Evolutionary conservation across 768 basidiomycete genomes (phyloP), one percentile per base, ranked within the genome.

Genomic region (Hericium coralloides): DNA sequence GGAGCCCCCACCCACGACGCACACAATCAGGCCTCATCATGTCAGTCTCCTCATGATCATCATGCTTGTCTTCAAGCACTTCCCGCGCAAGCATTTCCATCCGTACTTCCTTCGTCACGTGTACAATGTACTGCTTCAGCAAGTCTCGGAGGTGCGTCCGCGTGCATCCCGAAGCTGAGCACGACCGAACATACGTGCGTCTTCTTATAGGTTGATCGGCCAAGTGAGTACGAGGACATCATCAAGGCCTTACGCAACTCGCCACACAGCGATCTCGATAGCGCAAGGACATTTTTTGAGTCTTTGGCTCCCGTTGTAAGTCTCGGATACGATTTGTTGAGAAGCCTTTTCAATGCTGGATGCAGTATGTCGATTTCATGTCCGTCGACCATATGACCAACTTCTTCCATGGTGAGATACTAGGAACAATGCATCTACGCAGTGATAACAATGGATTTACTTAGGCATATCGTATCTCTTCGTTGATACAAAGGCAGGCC

Each of bases 1-100:
- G 41, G 63, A 78, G 70, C 76, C 77, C 70, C 81, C 84, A 8
- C 83, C 85, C 1, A 77, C 79, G 7, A 79, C 82, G 53, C 85
- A 89, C 69, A 75, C 82, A 56, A 75, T 92, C 26, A 77, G 83
- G 55, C 88, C 90, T 1, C 90, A 92, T 63, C 91, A 93, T 66
- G 73, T 92, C 52, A 78, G 79, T 51, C 72, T 92, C 15, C 73
- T 92, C 36, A 78, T 79, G 37, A 72, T 89, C 23, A 73, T 91
- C 38, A 72, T 83, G 58, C 71, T 85, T 12, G 71, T 79, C 4
- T 87, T 84, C 68, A 84, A 81, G 65, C 83, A 86, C 60, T 74
- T 75, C 57, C 74, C 76, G 23, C 70, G 76, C 45, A 76, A 75
- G 55, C 74, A 74, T 23, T 74, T 89, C 10, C 81, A 87, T 1